A percentile compares a stretch with the other conserved stretches of the same genome.
These are phyloP conservation scores for Chrysophaeum taylorii DNA, from an alignment of 352 stramenopile species.

Conservation along the genomic window DNA sequence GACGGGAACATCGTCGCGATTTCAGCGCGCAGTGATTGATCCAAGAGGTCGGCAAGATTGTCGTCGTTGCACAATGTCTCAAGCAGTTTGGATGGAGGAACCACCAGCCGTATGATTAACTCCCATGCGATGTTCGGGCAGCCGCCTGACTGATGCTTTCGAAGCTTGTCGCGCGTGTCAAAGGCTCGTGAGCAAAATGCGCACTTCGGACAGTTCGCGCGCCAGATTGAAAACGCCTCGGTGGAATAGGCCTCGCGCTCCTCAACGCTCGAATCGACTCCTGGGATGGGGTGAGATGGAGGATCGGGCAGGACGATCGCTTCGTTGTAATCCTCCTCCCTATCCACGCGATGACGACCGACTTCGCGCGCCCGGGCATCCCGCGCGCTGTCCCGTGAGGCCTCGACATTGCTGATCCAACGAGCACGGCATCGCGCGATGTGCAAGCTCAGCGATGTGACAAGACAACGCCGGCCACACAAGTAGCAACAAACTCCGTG, in stretches of 20 bases:
- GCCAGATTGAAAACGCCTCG: not conserved
- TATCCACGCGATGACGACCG: no score
- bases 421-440: not conserved
- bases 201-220: not conserved
- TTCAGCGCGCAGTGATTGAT: not conserved
- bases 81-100: not conserved
- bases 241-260: not conserved
- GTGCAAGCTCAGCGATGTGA: not conserved
- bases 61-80: not conserved
- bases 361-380: no score
- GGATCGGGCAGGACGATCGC: not conserved
- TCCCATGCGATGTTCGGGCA: not conserved
- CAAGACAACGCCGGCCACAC: constrained; percentile 2
- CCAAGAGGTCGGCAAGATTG: not conserved
- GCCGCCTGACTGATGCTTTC: not conserved
- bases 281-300: not conserved
- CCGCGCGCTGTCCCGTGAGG: no score
- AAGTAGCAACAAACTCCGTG: constrained; percentile 6
- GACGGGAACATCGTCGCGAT: not conserved
- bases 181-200: not conserved
- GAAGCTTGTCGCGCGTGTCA: not conserved
- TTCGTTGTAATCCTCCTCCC: not conserved
- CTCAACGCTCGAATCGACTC: not conserved
- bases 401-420: no score
- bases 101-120: not conserved